A percentile compares a stretch with the other conserved stretches of the same genome.
Conservation (phyloP, 768 basidiomycete genomes). For the Tricholomella constricta region DNA sequence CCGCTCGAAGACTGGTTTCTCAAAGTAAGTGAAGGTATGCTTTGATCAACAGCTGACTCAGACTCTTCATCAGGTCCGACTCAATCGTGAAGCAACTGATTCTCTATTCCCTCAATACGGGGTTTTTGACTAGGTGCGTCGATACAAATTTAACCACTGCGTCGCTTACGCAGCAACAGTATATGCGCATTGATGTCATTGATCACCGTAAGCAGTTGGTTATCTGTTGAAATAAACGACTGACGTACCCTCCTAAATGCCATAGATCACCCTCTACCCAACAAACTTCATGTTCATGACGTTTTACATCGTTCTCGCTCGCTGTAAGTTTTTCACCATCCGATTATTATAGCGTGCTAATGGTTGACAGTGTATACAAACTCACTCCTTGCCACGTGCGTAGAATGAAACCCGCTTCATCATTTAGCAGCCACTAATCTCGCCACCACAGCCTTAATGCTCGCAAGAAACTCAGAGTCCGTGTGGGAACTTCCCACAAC, state of each 20-base stretch:
- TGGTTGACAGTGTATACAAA: conserved; percentile 10
- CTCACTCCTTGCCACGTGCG: conserved; percentile 13
- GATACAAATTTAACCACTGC: not conserved
- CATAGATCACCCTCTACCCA: conserved; percentile 9
- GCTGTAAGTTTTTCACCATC: not conserved
- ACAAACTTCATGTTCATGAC: conserved; percentile 10
- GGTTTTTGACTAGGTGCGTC: conserved; percentile 13
- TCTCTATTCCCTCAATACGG: conserved; percentile 13
- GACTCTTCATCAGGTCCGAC: conserved; percentile 5
- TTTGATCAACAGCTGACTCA: not conserved
- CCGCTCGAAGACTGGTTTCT: conserved; percentile 11
- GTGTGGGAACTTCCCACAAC: not conserved
- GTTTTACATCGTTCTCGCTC: conserved; percentile 7
- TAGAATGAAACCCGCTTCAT: not conserved
- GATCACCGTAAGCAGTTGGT: conserved; percentile 2
- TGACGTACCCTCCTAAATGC: not conserved
- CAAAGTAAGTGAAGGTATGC: not conserved
- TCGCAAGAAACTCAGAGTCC: conserved; percentile 10
- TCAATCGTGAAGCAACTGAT: conserved; percentile 17
- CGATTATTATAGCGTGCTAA: not conserved
- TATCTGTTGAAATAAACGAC: not conserved
- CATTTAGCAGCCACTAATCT: not conserved
- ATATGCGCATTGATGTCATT: conserved; percentile 12
- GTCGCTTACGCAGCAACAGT: not conserved
- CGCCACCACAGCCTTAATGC: conserved; percentile 7